These are phyloP conservation scores for Dendrothele bispora DNA, from an alignment of 768 basidiomycete genomes.

Conservation along the genomic window DNA sequence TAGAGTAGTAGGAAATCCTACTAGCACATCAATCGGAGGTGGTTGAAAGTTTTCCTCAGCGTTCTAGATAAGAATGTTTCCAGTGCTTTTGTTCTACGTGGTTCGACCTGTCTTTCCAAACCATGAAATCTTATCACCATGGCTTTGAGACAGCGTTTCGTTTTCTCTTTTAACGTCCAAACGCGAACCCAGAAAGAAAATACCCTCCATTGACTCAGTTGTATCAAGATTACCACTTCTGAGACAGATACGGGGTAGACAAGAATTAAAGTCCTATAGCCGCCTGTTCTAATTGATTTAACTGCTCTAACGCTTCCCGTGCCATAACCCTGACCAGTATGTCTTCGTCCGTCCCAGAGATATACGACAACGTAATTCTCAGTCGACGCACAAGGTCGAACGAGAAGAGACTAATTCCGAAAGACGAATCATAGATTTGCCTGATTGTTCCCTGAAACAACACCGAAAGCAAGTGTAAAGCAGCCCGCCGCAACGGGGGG, in stretches of 20 bases:
- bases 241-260: slow-evolving; percentile 95
- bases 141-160: slow-evolving; percentile 6
- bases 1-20: slow-evolving; percentile 50
- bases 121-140: slow-evolving; percentile 15
- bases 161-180: neutral
- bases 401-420: slow-evolving; percentile 30
- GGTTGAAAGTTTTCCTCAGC: slow-evolving; percentile 11
- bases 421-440: slow-evolving; percentile 47
- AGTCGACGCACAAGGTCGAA: slow-evolving; percentile 45
- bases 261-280: slow-evolving; percentile 40
- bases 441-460: slow-evolving; percentile 61
- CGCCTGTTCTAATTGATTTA: slow-evolving; percentile 51
- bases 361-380: slow-evolving; percentile 63
- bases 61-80: slow-evolving; percentile 5
- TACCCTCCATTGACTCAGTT: slow-evolving; percentile 87
- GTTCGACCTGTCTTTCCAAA: slow-evolving; percentile 15
- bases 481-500: slow-evolving; percentile 82
- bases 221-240: slow-evolving; percentile 57
- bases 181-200: slow-evolving; percentile 55
- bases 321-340: slow-evolving; percentile 74
- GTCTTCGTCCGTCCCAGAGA: slow-evolving; percentile 73
- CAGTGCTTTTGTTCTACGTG: slow-evolving; percentile 23
- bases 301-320: slow-evolving; percentile 58
- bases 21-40: slow-evolving; percentile 21
- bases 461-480: slow-evolving; percentile 76